Percentiles rank a stretch among this genome's conserved stretches.
Conservation (phyloP, 192 early-diverging fungal species). For the Haplosporangium gracile region DNA sequence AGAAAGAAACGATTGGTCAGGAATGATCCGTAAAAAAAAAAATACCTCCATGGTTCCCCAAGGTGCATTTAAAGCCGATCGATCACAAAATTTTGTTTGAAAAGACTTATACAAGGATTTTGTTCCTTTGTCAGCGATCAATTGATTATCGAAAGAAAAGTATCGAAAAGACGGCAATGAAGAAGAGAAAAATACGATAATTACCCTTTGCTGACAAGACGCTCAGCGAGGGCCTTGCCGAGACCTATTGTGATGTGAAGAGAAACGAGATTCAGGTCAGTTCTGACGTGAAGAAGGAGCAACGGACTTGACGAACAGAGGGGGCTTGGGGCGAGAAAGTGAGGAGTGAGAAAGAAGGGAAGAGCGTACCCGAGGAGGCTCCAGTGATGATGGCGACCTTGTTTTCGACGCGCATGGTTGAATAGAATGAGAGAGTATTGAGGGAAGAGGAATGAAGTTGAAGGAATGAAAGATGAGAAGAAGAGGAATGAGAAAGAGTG, state of each 20-base stretch:
- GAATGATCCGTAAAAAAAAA: background rate
- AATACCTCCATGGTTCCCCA: background rate
- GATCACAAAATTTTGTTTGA: conserved; percentile 5
- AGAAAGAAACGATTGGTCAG: background rate
- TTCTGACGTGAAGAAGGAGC: background rate
- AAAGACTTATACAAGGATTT: background rate
- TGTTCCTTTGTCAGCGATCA: background rate
- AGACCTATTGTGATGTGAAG: conserved; percentile 54
- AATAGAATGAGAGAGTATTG: background rate
- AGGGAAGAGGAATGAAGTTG: background rate
- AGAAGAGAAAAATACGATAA: background rate
- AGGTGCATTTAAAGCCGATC: background rate
- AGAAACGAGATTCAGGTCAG: background rate
- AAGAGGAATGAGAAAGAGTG: background rate
- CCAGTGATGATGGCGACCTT: conserved; percentile 82
- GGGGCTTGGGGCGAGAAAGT: background rate
- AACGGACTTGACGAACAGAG: background rate
- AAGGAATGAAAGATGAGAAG: conserved; percentile 2
- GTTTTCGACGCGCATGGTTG: conserved; percentile 53
- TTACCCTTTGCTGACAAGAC: conserved; percentile 67
- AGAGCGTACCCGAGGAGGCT: conserved; percentile 63
- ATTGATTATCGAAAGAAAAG: background rate
- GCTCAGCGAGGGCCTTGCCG: conserved; percentile 71
- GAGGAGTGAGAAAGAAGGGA: background rate
- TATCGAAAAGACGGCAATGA: no score